Evolutionary conservation across 495 filamentous ascomycete genomes (phyloP).

Genomic region (Annulohypoxylon maeteangense): DNA sequence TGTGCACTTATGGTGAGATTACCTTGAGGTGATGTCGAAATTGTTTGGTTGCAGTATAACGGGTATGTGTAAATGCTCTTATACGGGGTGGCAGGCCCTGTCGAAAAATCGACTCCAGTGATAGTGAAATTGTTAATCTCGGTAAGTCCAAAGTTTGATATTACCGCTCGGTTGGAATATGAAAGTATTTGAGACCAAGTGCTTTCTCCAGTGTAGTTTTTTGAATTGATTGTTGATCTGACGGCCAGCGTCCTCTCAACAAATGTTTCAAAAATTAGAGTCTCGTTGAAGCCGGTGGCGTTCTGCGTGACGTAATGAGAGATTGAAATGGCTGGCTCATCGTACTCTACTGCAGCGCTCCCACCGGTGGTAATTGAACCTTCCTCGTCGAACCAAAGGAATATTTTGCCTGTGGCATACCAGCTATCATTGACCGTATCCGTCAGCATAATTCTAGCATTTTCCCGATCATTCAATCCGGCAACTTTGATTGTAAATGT

Average conservation of each 20-base stretch:
- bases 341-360: slow-evolving; percentile 16
- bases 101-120: slow-evolving; percentile 62
- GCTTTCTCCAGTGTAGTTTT: slow-evolving; percentile 54
- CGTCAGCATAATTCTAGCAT: slow-evolving; percentile 57
- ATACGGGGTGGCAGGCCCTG: slow-evolving; percentile 49
- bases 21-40: slow-evolving; percentile 53
- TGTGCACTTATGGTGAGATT: slow-evolving; percentile 68
- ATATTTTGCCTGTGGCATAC: slow-evolving; percentile 85
- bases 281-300: slow-evolving; percentile 66
- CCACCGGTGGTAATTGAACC: slow-evolving; percentile 65
- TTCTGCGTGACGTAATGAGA: slow-evolving; percentile 55
- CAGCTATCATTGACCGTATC: slow-evolving; percentile 73
- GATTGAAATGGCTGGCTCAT: slow-evolving; percentile 47
- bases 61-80: slow-evolving; percentile 68
- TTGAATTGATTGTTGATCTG: slow-evolving; percentile 55
- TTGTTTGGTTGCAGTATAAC: slow-evolving; percentile 67
- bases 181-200: slow-evolving; percentile 71
- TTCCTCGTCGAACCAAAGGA: slow-evolving; percentile 71
- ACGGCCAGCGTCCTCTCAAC: slow-evolving; percentile 67
- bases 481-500: slow-evolving; percentile 76
- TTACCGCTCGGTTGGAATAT: slow-evolving; percentile 65
- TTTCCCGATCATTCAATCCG: slow-evolving; percentile 66
- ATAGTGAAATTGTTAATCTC: slow-evolving; percentile 72
- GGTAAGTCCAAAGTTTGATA: slow-evolving; percentile 66
- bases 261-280: slow-evolving; percentile 66